These are phyloP conservation scores for Aspergillus affinis DNA, from an alignment of 495 filamentous ascomycete species.

Conservation along the genomic window DNA sequence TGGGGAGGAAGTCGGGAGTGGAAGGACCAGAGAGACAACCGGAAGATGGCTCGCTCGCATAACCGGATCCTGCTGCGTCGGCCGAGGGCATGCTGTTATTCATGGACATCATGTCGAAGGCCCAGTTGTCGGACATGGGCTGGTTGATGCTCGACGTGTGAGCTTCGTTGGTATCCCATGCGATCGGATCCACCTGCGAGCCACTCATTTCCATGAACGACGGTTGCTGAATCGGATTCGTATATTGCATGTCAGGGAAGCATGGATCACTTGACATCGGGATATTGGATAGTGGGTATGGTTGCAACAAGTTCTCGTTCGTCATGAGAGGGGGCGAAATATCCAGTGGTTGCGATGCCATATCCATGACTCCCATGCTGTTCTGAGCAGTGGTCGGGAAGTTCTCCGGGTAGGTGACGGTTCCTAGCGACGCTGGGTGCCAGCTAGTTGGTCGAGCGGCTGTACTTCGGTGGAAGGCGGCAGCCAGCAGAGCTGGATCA, in stretches of 20 bases:
- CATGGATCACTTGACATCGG: conserved; percentile 28
- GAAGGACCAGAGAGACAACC: conserved; percentile 51
- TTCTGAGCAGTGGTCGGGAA: conserved; percentile 21
- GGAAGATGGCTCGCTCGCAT: conserved; percentile 42
- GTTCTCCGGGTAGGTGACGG: conserved; percentile 27
- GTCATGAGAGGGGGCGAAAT: conserved; percentile 22
- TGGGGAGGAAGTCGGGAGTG: conserved; percentile 59
- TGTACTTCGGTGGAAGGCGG: conserved; percentile 32
- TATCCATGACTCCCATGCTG: conserved; percentile 29
- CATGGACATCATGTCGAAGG: conserved; percentile 42
- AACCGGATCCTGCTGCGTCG: conserved; percentile 33
- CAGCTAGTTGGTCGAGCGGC: conserved; percentile 66
- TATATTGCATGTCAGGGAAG: conserved; percentile 35
- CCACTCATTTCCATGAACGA: conserved; percentile 40
- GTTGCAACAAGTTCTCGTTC: conserved; percentile 28
- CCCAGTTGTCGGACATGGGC: conserved; percentile 35
- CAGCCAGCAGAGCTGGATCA: conserved; percentile 40
- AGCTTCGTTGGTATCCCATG: conserved; percentile 27
- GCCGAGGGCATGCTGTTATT: conserved; percentile 37
- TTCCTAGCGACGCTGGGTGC: conserved; percentile 57
- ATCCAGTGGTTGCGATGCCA: conserved; percentile 29
- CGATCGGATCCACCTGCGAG: conserved; percentile 38
- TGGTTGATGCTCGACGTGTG: conserved; percentile 25
- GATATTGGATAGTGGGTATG: conserved; percentile 29
- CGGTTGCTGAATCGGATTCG: conserved; percentile 42